phyloP scores from a whole-genome alignment of 106 monocot species.

The Dendrobium catenatum region DNA sequence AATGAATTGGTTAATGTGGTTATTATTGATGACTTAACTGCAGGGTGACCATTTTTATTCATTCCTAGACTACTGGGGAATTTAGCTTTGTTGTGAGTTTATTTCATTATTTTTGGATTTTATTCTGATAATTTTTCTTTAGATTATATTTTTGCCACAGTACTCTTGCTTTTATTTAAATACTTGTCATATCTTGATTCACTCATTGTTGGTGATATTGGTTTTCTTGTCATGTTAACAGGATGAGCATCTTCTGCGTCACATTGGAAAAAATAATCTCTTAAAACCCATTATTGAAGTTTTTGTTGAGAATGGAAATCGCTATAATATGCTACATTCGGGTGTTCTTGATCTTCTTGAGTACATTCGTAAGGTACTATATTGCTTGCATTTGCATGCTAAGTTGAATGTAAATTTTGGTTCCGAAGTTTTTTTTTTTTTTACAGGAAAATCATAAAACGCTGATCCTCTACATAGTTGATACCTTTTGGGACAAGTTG shows the following conservation, averaged over 20 bases:
- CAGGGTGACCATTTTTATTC: background rate
- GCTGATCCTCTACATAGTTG: constrained; percentile 57
- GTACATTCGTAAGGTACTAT: constrained; percentile 76
- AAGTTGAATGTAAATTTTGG: background rate
- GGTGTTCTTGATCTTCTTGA: constrained; percentile 86
- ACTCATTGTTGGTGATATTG: background rate
- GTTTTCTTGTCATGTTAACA: constrained; percentile 24
- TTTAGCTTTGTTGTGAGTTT: background rate
- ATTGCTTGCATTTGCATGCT: background rate
- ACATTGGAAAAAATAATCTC: constrained; percentile 85
- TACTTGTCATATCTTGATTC: background rate
- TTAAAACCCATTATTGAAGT: constrained; percentile 82
- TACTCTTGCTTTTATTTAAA: background rate
- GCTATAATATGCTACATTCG: constrained; percentile 93
- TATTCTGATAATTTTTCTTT: background rate
- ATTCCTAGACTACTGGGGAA: background rate
- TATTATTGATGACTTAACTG: background rate
- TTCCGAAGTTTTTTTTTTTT: background rate
- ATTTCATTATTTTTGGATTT: background rate
- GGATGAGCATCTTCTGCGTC: constrained; percentile 81
- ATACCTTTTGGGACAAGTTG: constrained; percentile 70
- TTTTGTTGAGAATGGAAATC: constrained; percentile 78
- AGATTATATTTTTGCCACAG: background rate
- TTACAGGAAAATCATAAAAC: constrained; percentile 59
- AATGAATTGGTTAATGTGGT: background rate